Evolutionary conservation across 495 filamentous ascomycete species (phyloP).

Genomic region (Hypomontagnella monticulosa): DNA sequence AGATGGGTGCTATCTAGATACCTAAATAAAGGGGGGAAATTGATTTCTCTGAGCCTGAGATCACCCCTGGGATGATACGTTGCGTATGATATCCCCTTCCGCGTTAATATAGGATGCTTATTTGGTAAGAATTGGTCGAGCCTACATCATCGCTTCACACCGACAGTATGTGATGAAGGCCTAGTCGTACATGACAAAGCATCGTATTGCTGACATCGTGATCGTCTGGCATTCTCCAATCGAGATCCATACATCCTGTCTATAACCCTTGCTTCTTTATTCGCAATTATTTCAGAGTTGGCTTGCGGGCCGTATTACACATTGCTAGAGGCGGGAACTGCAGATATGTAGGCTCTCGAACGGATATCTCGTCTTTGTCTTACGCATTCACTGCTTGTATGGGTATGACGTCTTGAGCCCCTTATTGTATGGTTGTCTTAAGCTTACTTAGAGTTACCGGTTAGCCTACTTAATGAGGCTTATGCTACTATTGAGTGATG

Average conservation of each 20-base stretch:
- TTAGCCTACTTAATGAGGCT: constrained; percentile 6
- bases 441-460: constrained; percentile 1
- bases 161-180: not conserved
- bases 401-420: constrained; percentile 17
- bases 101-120: no score
- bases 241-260: not conserved
- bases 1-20: no score
- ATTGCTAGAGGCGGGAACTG: not conserved
- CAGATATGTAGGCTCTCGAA: no score
- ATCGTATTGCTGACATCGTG: constrained; percentile 13
- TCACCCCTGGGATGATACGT: no score
- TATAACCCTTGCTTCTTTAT: not conserved
- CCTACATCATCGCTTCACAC: not conserved
- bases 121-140: no score
- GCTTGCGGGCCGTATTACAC: not conserved
- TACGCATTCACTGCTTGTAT: not conserved
- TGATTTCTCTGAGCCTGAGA: no score
- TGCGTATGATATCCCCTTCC: no score
- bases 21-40: no score
- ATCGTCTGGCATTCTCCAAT: not conserved
- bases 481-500: not conserved
- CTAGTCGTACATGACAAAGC: not conserved
- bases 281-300: not conserved
- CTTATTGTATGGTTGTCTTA: constrained; percentile 3
- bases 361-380: no score